Percentiles rank a stretch among this genome's conserved stretches.
These are phyloP conservation scores for Gryganskiella cystojenkinii DNA, from an alignment of 192 early-diverging fungal species.

Conservation along the genomic window DNA sequence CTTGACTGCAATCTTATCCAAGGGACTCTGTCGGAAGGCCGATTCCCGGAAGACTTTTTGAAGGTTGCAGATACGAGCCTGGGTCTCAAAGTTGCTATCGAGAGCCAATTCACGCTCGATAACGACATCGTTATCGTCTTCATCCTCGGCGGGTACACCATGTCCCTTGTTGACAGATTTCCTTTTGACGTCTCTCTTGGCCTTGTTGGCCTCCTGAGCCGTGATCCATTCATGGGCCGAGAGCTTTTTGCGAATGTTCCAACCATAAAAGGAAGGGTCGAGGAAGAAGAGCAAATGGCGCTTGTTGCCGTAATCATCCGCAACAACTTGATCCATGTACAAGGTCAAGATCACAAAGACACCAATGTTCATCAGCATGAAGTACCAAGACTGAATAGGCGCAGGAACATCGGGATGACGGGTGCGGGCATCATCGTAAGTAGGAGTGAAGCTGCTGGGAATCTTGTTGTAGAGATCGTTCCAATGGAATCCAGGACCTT, in stretches of 20 bases:
- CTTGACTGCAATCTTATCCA: slow-evolving; percentile 65
- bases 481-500: slow-evolving; percentile 73
- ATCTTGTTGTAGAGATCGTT: slow-evolving; percentile 57
- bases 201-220: slow-evolving; percentile 36
- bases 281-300: slow-evolving; percentile 68
- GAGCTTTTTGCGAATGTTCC: slow-evolving; percentile 52
- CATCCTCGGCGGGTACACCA: slow-evolving; percentile 20
- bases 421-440: slow-evolving; percentile 51
- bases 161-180: slow-evolving; percentile 23
- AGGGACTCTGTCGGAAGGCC: slow-evolving; percentile 42
- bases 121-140: slow-evolving; percentile 66
- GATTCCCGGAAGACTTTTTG: slow-evolving; percentile 65
- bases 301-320: slow-evolving; percentile 76
- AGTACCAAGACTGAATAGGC: slow-evolving; percentile 71
- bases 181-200: slow-evolving; percentile 23
- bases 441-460: slow-evolving; percentile 54
- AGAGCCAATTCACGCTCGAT: slow-evolving; percentile 54
- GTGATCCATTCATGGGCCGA: slow-evolving; percentile 56
- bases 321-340: slow-evolving; percentile 84
- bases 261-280: slow-evolving; percentile 76
- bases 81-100: slow-evolving; percentile 48
- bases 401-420: slow-evolving; percentile 64
- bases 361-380: slow-evolving; percentile 71
- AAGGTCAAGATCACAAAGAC: slow-evolving; percentile 70
- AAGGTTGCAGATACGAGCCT: slow-evolving; percentile 65